Percentiles rank a stretch among this genome's conserved stretches.
These are phyloP conservation scores for Acer campestre DNA, from an alignment of 345 rosid species.

Conservation along the genomic window DNA sequence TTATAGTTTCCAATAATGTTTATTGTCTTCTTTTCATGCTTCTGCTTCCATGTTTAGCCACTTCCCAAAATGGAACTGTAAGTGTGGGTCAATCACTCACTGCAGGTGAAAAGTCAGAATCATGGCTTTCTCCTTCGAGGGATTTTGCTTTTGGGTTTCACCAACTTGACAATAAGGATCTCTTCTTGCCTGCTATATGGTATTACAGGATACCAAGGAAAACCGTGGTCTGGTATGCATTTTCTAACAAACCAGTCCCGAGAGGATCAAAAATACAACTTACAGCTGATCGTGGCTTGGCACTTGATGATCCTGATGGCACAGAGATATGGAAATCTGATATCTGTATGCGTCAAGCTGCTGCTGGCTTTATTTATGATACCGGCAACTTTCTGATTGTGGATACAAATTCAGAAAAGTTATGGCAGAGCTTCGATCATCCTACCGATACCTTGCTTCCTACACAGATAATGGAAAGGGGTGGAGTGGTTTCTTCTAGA, in stretches of 20 bases:
- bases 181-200: conserved; percentile 41
- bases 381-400: conserved; percentile 32
- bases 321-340: conserved; percentile 28
- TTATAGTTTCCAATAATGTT: neutral
- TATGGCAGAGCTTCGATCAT: conserved; percentile 39
- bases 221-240: conserved; percentile 40
- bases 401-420: neutral
- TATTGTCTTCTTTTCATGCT: conserved; percentile 4
- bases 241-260: conserved; percentile 19
- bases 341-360: neutral
- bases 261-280: conserved; percentile 31
- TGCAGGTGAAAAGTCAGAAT: neutral
- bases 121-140: conserved; percentile 34
- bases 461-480: conserved; percentile 25
- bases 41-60: neutral
- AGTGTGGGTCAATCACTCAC: conserved; percentile 1
- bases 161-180: conserved; percentile 10
- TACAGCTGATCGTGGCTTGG: conserved; percentile 21
- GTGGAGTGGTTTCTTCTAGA: conserved; percentile 24
- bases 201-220: conserved; percentile 28
- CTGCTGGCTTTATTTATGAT: conserved; percentile 30
- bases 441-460: conserved; percentile 45
- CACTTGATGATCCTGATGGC: conserved; percentile 29
- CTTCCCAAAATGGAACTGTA: conserved; percentile 8
- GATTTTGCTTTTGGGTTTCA: conserved; percentile 42